Conservation (phyloP, 176 grass and related monocot species). For the Avena sativa region DNA sequence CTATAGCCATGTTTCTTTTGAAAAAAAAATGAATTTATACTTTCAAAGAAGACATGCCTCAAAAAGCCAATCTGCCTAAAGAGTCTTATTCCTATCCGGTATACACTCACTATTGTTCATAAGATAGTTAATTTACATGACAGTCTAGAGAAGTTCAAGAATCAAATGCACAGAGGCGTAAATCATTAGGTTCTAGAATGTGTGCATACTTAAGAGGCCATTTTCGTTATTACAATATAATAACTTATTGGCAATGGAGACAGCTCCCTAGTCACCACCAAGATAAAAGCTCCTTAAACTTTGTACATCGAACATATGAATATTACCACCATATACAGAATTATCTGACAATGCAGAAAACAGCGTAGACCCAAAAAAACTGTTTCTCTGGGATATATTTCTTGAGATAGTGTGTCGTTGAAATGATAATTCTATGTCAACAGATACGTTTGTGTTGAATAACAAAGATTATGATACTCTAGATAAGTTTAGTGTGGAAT, state of each 20-base stretch:
- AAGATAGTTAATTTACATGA: constrained; percentile 33
- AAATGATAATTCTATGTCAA: constrained; percentile 16
- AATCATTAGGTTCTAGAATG: constrained; percentile 21
- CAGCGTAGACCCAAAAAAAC: not conserved
- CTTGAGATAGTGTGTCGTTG: not conserved
- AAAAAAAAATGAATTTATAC: not conserved
- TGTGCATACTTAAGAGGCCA: not conserved
- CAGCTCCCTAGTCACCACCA: not conserved
- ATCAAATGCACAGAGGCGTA: not conserved
- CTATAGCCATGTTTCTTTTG: not conserved
- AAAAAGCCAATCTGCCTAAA: not conserved
- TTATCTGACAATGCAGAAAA: not conserved
- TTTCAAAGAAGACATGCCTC: not conserved
- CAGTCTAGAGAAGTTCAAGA: not conserved
- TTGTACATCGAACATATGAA: not conserved
- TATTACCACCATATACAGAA: not conserved
- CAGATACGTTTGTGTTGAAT: not conserved
- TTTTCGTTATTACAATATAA: not conserved
- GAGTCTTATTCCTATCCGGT: not conserved
- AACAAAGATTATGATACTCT: constrained; percentile 28
- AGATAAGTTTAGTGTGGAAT: not conserved
- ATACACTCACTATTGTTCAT: not conserved
- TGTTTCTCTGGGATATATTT: not conserved
- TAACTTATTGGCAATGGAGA: not conserved
- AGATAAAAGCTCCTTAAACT: too few relatives aligned